phyloP scores from a whole-genome alignment of 805 yeast genomes.

The Spathaspora girioi region DNA sequence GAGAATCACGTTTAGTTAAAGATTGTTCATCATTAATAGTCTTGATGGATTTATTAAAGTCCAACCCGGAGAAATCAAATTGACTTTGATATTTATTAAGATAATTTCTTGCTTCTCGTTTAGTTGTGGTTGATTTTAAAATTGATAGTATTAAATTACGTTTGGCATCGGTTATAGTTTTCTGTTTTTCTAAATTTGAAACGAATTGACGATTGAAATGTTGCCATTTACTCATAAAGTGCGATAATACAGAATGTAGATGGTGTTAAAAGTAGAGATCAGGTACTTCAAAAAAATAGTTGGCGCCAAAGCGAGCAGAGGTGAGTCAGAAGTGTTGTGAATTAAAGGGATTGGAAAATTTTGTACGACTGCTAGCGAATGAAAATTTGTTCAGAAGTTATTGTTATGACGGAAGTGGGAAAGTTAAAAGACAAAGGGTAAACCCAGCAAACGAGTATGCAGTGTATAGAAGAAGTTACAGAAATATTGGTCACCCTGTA shows the following conservation, averaged over 20 bases:
- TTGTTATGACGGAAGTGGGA: no score
- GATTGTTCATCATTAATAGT: conserved; percentile 17
- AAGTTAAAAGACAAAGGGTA: no score
- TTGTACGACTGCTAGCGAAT: no score
- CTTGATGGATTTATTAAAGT: conserved; percentile 6
- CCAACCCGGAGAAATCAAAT: conserved; percentile 24
- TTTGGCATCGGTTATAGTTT: conserved; percentile 42
- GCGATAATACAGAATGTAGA: background rate
- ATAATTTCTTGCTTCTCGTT: conserved; percentile 84
- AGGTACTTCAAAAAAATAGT: background rate
- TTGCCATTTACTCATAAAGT: conserved; percentile 25
- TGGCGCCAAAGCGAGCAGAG: no score
- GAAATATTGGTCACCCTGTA: no score
- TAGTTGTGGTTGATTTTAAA: conserved; percentile 86
- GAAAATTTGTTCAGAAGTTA: no score
- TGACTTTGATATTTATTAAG: conserved; percentile 62
- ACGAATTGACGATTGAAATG: conserved; percentile 28
- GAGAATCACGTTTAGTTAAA: conserved; percentile 19
- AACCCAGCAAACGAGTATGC: no score
- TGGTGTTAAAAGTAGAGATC: background rate
- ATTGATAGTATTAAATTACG: conserved; percentile 79
- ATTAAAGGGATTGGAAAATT: no score
- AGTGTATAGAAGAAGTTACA: no score
- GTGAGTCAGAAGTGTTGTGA: no score
- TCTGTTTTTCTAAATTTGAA: conserved; percentile 33